Conservation (phyloP, 208 protist species). For the Crithidia fasciculata region DNA sequence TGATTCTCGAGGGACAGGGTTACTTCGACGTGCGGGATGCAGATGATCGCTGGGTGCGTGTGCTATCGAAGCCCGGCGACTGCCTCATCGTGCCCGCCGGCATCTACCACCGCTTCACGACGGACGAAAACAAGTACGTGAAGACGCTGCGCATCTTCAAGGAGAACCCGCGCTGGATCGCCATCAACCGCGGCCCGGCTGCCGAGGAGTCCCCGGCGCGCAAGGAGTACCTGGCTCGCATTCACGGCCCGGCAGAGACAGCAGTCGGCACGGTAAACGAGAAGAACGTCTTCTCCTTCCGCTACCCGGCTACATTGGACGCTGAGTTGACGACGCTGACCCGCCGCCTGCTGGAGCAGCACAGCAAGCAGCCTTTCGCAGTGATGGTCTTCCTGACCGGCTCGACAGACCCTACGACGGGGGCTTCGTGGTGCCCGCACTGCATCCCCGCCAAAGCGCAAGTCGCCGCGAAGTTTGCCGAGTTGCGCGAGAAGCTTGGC, state of each 20-base stretch:
- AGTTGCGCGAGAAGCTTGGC: constrained; percentile 41
- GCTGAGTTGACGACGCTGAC: constrained; percentile 36
- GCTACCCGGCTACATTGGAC: constrained; percentile 41
- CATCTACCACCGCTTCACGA: constrained; percentile 92
- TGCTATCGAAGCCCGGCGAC: constrained; percentile 65
- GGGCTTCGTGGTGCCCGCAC: constrained; percentile 80
- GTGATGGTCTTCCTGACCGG: constrained; percentile 71
- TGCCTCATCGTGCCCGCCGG: constrained; percentile 70
- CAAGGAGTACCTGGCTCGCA: constrained; percentile 43
- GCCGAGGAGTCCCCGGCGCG: constrained; percentile 41
- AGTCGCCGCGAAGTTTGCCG: constrained; percentile 44
- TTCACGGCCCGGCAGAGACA: constrained; percentile 31
- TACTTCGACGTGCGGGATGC: constrained; percentile 89
- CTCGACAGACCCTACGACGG: constrained; percentile 47
- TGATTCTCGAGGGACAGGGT: constrained; percentile 68
- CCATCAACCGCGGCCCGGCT: constrained; percentile 55
- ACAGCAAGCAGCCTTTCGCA: constrained; percentile 23
- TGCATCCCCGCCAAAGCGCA: constrained; percentile 63
- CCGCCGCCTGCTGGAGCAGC: constrained; percentile 26
- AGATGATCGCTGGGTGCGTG: constrained; percentile 76
- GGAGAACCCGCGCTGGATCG: constrained; percentile 75
- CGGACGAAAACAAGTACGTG: constrained; percentile 48
- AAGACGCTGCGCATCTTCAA: constrained; percentile 86
- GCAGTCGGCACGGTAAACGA: constrained; percentile 27
- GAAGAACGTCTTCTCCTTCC: constrained; percentile 37